Evolutionary conservation across 140 eudicot species (phyloP).

Genomic region (Erigeron philadelphicus): DNA sequence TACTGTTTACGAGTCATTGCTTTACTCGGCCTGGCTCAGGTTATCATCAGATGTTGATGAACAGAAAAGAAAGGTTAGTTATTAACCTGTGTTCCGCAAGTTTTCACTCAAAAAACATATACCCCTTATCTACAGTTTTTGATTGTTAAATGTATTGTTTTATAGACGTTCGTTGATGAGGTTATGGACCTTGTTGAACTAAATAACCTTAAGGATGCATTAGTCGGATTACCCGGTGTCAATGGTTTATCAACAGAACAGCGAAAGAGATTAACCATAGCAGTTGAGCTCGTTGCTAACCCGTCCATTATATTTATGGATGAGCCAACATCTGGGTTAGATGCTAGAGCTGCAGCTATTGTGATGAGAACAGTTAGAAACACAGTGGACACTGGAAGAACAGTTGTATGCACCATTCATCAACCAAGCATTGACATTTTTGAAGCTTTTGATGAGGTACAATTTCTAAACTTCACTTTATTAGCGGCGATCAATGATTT

Average conservation of each 20-base stretch:
- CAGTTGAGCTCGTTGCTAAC: slow-evolving; percentile 82
- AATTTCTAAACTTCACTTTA: neutral
- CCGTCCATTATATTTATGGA: slow-evolving; percentile 91
- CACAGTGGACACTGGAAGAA: slow-evolving; percentile 78
- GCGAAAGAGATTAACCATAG: slow-evolving; percentile 71
- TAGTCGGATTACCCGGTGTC: slow-evolving; percentile 79
- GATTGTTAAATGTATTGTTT: neutral
- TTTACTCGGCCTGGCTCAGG: slow-evolving; percentile 60
- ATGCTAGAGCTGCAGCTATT: slow-evolving; percentile 86
- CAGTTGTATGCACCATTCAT: slow-evolving; percentile 90
- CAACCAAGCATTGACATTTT: slow-evolving; percentile 87
- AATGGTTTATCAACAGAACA: slow-evolving; percentile 82
- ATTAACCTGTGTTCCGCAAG: neutral
- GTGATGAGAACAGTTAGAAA: slow-evolving; percentile 86
- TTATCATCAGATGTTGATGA: slow-evolving; percentile 40
- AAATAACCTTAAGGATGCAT: slow-evolving; percentile 41
- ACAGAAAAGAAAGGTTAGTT: slow-evolving; percentile 37
- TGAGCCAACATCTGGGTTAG: slow-evolving; percentile 91
- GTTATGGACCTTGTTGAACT: slow-evolving; percentile 76
- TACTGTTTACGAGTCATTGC: slow-evolving; percentile 47
- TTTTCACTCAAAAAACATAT: too few species aligned
- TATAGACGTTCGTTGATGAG: slow-evolving; percentile 63
- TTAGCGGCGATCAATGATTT: neutral
- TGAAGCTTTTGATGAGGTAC: slow-evolving; percentile 86
- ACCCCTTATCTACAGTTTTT: too few species aligned